Conservation (phyloP, 192 early-diverging fungal genomes). For the Ambispora gerdemannii region DNA sequence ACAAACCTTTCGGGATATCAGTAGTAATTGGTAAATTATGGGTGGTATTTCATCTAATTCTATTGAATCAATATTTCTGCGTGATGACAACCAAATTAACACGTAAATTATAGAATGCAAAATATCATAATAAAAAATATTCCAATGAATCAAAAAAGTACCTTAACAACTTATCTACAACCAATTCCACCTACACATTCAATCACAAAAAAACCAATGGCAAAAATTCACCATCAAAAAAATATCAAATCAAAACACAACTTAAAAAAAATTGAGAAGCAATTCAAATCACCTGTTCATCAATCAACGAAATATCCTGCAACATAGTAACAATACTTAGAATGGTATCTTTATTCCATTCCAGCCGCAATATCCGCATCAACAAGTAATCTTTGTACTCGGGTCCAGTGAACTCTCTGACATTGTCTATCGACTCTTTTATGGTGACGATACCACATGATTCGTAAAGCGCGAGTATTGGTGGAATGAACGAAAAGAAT, state of each 20-base stretch:
- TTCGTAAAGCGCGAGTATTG: slow-evolving; percentile 32
- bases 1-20: slow-evolving; percentile 57
- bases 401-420: slow-evolving; percentile 28
- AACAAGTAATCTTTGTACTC: slow-evolving; percentile 38
- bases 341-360: slow-evolving; percentile 38
- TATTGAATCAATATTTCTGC: slow-evolving; percentile 44
- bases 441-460: slow-evolving; percentile 21
- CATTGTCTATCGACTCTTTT: slow-evolving; percentile 25
- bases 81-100: too few species aligned
- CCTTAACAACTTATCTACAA: slow-evolving; percentile 41
- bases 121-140: not conserved
- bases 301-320: slow-evolving; percentile 37
- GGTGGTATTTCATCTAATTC: slow-evolving; percentile 59
- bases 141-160: not conserved
- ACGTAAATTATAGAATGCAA: not conserved
- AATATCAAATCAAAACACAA: not conserved
- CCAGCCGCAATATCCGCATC: slow-evolving; percentile 36
- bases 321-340: slow-evolving; percentile 36
- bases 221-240: not conserved
- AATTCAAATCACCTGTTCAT: slow-evolving; percentile 33
- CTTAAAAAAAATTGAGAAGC: not conserved
- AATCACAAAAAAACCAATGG: not conserved
- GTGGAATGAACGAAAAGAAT: slow-evolving; percentile 36
- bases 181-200: not conserved
- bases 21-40: slow-evolving; percentile 64